Base-by-base conservation (phyloP, 108 stramenopile genomes). In the Nitzschia putrida region DNA sequence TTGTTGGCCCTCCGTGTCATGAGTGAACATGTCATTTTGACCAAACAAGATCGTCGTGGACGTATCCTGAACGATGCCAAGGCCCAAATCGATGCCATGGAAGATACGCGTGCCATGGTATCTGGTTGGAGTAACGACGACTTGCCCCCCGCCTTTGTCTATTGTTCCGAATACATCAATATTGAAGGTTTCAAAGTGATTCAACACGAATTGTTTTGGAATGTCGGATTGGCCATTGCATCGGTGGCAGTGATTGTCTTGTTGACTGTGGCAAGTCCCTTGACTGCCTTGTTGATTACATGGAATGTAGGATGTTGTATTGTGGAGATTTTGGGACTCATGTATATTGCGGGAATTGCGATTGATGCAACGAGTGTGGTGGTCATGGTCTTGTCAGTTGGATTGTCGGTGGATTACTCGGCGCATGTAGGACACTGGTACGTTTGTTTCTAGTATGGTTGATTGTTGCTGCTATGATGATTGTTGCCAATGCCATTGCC, bases 341-440 rank as follows among this genome's bases (percentile, higher is more conserved):
- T 94, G 90, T 95, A 72, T 59, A 88, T 76, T 23, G 70, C 90
- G 52, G 91, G 83, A 0, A 76, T 95, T 37, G 86, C 79, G 16
- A 90, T 95, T 65, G 93, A 95, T 60, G 78, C 79, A 12, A 87
- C 91, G 25, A 83, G 84, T 24, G 93, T 95, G 10, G 91, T 95
- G 69, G 88, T 91, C 53, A 65, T 95, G 40, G 89, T 91, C 0
- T 76, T 95, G 45, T 88, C 93, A 0, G 93, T 95, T 42, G 93
- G 93, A 12, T 70, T 95, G 26, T 85, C 89, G 12, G 87, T 95
- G 8, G 93, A 95, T 68, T 95, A 95, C 77, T 79, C 81, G 29
- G 93, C 93, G 6, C 93, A 95, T 60, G 83, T 95, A 20, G 90
- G 83, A 22, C 89, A 91, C 70, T 79, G 54, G 54, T 56, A 24